Evolutionary conservation across 75 land plant species (phyloP).

Genomic region (Picea glauca): DNA sequence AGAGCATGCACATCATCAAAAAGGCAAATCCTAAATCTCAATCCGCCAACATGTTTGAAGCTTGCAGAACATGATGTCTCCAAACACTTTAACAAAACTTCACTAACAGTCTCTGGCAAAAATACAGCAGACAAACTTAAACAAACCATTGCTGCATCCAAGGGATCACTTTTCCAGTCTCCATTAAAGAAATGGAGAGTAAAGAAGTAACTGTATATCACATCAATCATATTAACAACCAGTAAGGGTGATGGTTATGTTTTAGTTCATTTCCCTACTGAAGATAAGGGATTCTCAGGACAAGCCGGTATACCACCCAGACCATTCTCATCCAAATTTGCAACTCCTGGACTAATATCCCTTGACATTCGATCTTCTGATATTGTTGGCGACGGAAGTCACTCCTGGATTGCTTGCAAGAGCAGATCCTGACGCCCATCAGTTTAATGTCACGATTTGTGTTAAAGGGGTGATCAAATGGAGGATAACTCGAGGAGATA

Average conservation of each 20-base stretch:
- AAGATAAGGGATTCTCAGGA: constrained; percentile 61
- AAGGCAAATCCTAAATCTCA: constrained; percentile 49
- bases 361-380: background rate
- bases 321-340: constrained; percentile 10
- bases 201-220: constrained; percentile 81
- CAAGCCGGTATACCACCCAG: constrained; percentile 54
- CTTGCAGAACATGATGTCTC: constrained; percentile 69
- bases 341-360: constrained; percentile 11
- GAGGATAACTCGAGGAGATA: no score
- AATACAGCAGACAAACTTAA: constrained; percentile 63
- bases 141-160: constrained; percentile 53
- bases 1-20: constrained; percentile 56
- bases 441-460: no score
- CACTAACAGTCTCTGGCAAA: constrained; percentile 62
- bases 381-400: no score
- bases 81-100: constrained; percentile 60
- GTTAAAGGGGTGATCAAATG: no score
- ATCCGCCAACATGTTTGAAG: constrained; percentile 70
- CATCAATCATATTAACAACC: constrained; percentile 65
- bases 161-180: constrained; percentile 71
- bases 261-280: constrained; percentile 38
- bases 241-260: constrained; percentile 71
- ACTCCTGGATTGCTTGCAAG: no score
- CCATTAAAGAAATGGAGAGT: constrained; percentile 84
- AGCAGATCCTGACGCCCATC: no score